phyloP scores from a whole-genome alignment of 495 filamentous ascomycete genomes.

The Aspergillus panamensis region DNA sequence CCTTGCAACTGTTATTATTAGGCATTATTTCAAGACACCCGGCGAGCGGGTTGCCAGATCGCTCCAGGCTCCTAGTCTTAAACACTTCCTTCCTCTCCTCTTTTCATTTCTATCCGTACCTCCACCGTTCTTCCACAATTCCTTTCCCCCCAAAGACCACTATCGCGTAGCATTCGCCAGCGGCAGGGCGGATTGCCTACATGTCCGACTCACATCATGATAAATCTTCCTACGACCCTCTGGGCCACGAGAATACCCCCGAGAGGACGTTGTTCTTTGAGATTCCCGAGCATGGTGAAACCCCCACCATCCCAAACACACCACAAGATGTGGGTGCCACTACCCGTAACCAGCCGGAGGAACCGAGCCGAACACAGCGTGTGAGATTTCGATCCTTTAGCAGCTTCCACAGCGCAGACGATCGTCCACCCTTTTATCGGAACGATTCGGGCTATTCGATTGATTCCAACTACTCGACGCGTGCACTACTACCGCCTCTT shows the following conservation, averaged over 20 bases:
- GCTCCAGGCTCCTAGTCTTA: too few species aligned
- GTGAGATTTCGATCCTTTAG: constrained; percentile 24
- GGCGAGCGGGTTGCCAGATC: too few species aligned
- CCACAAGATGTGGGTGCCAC: neutral
- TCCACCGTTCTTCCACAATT: constrained; percentile 2
- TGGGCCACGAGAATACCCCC: constrained; percentile 2
- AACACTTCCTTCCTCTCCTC: too few species aligned
- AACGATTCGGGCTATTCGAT: constrained; percentile 22
- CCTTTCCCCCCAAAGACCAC: neutral
- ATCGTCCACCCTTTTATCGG: constrained; percentile 17
- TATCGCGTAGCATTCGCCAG: neutral
- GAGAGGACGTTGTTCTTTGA: neutral
- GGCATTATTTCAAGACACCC: neutral
- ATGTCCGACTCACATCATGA: constrained; percentile 10
- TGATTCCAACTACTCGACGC: constrained; percentile 13
- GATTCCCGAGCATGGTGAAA: neutral
- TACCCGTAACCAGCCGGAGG: neutral
- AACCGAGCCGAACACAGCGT: constrained; percentile 4
- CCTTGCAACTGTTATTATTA: constrained; percentile 1
- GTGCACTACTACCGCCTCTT: constrained; percentile 10
- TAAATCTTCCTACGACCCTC: constrained; percentile 5
- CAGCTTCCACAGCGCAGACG: constrained; percentile 5
- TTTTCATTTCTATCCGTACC: neutral
- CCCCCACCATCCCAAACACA: neutral
- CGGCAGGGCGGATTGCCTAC: neutral